Conservation (phyloP, 306 rosid species). For the Trifolium subterraneum region DNA sequence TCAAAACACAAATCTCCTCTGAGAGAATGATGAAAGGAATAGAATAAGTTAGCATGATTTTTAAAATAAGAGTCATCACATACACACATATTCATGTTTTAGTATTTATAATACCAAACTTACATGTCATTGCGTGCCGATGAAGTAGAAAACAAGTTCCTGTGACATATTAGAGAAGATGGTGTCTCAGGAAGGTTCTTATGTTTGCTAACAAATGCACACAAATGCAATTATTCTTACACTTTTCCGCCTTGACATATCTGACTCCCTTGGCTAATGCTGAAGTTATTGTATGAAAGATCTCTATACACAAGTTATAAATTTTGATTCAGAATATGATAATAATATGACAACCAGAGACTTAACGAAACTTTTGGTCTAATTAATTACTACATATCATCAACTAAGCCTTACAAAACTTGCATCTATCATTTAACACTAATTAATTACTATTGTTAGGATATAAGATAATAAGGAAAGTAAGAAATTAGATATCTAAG, state of each 20-base stretch:
- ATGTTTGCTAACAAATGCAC: constrained; percentile 1
- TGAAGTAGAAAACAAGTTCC: constrained; percentile 52
- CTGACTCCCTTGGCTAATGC: constrained; percentile 7
- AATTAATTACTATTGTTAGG: too few relatives aligned
- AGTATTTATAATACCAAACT: constrained; percentile 19
- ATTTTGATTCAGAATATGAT: constrained; percentile 38
- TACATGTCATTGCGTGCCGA: constrained; percentile 35
- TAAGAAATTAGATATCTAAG: too few relatives aligned
- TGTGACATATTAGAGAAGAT: constrained; percentile 23
- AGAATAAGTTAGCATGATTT: constrained; percentile 34
- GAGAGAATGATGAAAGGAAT: constrained; percentile 21
- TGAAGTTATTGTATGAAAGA: constrained; percentile 70
- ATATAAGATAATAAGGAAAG: too few relatives aligned
- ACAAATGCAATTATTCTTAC: constrained; percentile 52
- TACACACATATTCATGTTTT: too few relatives aligned
- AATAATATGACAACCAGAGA: constrained; percentile 1
- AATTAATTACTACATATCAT: too few relatives aligned
- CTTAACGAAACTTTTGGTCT: neutral
- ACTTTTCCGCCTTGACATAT: constrained; percentile 42
- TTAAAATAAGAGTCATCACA: neutral
- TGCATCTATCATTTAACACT: too few relatives aligned
- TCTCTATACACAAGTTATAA: constrained; percentile 54
- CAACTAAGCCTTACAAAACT: too few relatives aligned
- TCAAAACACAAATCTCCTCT: constrained; percentile 55
- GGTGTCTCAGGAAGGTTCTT: constrained; percentile 17